These are phyloP conservation scores for Starmerella asiatica DNA, from an alignment of 805 yeast genomes.

Conservation along the genomic window DNA sequence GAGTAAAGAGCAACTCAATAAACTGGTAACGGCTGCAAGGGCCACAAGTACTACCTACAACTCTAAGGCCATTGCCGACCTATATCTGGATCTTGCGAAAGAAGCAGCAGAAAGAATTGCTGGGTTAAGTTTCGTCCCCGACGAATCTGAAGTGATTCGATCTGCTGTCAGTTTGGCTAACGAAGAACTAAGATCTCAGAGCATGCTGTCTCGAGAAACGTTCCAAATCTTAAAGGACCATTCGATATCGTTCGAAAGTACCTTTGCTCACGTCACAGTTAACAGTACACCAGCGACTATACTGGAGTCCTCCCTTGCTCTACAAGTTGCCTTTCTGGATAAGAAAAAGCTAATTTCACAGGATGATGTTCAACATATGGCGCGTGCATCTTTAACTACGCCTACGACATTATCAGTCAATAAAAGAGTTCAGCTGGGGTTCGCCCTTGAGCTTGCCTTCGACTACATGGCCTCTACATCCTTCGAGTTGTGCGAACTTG, in stretches of 20 bases:
- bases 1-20: slow-evolving; percentile 3
- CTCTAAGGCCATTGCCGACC: slow-evolving; percentile 16
- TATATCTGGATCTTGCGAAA: slow-evolving; percentile 2
- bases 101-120: not conserved
- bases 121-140: not conserved
- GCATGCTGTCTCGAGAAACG: not conserved
- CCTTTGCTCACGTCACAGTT: not conserved
- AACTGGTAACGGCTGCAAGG: slow-evolving; percentile 14
- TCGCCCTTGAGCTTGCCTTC: slow-evolving; percentile 8
- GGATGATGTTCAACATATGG: not conserved
- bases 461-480: not conserved
- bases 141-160: not conserved
- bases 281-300: not conserved
- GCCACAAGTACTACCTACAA: slow-evolving; percentile 14
- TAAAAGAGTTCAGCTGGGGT: not conserved
- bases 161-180: not conserved
- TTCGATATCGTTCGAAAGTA: not conserved
- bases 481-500: slow-evolving; percentile 4
- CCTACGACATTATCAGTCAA: slow-evolving; percentile 4
- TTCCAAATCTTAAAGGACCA: not conserved
- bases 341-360: no score
- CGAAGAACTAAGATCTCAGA: not conserved
- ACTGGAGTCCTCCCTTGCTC: not conserved
- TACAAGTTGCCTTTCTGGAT: slow-evolving; percentile 1
- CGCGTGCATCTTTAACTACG: not conserved